phyloP scores from a whole-genome alignment of 2,329 filamentous ascomycete species.

The Fusarium chaquense region DNA sequence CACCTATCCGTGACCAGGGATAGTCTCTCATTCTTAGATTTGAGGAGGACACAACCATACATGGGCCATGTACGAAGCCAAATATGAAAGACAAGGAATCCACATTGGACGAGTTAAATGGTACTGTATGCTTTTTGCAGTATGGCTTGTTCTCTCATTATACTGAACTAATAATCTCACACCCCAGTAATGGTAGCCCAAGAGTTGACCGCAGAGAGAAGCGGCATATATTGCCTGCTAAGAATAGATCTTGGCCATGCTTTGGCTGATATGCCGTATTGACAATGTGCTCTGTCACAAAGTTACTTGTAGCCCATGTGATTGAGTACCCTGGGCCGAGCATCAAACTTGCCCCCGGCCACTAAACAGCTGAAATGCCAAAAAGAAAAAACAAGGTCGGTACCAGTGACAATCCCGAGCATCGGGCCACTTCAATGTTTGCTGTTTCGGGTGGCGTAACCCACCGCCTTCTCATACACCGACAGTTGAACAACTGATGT shows the following conservation, averaged over 20 bases:
- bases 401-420: neutral
- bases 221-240: neutral
- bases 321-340: neutral
- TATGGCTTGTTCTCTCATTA: neutral
- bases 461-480: conserved; percentile 27
- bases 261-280: neutral
- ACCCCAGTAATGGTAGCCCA: neutral
- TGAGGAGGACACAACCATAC: neutral
- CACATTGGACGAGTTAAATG: neutral
- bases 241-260: neutral
- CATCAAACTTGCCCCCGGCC: conserved; percentile 15
- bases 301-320: neutral
- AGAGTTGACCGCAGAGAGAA: neutral
- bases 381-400: neutral
- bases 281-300: neutral
- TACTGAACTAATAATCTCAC: neutral
- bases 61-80: neutral
- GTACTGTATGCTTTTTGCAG: neutral
- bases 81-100: neutral
- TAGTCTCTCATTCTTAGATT: neutral
- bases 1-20: neutral
- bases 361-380: neutral
- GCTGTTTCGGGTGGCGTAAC: conserved; percentile 8
- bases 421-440: conserved; percentile 5
- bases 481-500: conserved; percentile 21